These are phyloP conservation scores for Mentha longifolia DNA, from an alignment of 257 asterid species.

Conservation along the genomic window DNA sequence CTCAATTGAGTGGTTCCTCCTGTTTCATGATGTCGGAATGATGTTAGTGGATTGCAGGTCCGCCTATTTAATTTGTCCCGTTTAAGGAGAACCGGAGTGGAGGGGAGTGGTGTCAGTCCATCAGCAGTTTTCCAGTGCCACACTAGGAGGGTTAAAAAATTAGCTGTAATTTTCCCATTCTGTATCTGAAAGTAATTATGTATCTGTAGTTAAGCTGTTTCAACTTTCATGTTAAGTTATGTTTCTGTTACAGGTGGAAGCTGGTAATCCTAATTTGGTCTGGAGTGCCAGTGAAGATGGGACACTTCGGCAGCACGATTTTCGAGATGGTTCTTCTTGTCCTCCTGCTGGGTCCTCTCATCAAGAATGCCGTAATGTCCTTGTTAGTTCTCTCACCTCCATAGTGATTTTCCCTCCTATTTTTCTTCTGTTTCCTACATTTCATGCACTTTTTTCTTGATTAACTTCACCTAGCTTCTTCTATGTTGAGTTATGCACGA, in stretches of 20 bases:
- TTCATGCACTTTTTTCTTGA: background rate
- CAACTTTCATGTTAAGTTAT: slow-evolving; percentile 29
- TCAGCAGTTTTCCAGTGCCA: slow-evolving; percentile 86
- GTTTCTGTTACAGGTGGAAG: slow-evolving; percentile 70
- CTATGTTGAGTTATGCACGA: slow-evolving; percentile 17
- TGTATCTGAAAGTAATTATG: slow-evolving; percentile 27
- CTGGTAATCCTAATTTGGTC: slow-evolving; percentile 93
- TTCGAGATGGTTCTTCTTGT: slow-evolving; percentile 96
- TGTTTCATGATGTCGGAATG: slow-evolving; percentile 19
- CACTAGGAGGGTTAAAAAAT: slow-evolving; percentile 88
- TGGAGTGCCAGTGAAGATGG: slow-evolving; percentile 99
- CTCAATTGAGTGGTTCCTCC: slow-evolving; percentile 25
- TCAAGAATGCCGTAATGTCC: slow-evolving; percentile 92
- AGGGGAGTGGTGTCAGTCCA: slow-evolving; percentile 58
- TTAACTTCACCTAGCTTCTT: slow-evolving; percentile 1
- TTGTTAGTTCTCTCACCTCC: slow-evolving; percentile 61
- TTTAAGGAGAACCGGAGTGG: slow-evolving; percentile 55
- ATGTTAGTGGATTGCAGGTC: slow-evolving; percentile 59
- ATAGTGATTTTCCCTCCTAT: slow-evolving; percentile 8
- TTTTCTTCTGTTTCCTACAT: slow-evolving; percentile 19
- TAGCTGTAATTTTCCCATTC: slow-evolving; percentile 72
- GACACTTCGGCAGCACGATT: slow-evolving; percentile 95
- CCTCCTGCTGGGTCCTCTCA: slow-evolving; percentile 95
- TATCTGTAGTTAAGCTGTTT: slow-evolving; percentile 20
- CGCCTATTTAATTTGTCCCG: slow-evolving; percentile 88